Evolutionary conservation across 768 basidiomycete species (phyloP).

Genomic region (Leccinum disarticulatum): DNA sequence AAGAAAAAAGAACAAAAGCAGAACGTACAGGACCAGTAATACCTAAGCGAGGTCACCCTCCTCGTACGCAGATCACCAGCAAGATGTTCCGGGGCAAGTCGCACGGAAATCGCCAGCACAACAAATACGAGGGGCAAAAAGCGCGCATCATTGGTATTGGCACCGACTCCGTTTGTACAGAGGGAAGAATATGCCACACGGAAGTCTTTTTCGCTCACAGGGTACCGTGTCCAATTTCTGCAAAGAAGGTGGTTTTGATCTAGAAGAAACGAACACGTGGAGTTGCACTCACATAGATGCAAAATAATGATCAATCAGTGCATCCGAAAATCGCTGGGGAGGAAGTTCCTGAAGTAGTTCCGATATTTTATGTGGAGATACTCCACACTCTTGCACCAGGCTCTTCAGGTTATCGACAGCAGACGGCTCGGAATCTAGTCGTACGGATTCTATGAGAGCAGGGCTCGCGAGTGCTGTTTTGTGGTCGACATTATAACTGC

Average conservation of each 20-base stretch:
- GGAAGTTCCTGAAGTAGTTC: constrained; percentile 90
- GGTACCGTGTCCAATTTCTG: constrained; percentile 94
- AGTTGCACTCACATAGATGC: constrained; percentile 54
- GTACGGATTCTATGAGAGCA: constrained; percentile 41
- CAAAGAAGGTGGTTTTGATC: constrained; percentile 3
- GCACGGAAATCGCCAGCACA: constrained; percentile 82
- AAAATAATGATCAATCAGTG: constrained; percentile 83
- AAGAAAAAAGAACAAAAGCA: background rate
- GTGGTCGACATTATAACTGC: constrained; percentile 26
- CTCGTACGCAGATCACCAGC: constrained; percentile 76
- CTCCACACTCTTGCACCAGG: constrained; percentile 90
- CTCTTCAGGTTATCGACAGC: constrained; percentile 83
- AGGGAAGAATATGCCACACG: constrained; percentile 68
- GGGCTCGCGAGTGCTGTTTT: constrained; percentile 30
- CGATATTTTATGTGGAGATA: constrained; percentile 85
- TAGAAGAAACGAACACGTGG: background rate
- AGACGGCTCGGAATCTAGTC: constrained; percentile 42
- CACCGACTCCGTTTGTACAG: constrained; percentile 56
- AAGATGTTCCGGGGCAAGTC: constrained; percentile 83
- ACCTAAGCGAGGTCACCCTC: constrained; percentile 79
- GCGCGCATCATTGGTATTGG: constrained; percentile 74
- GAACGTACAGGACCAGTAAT: constrained; percentile 92
- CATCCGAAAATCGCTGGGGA: constrained; percentile 69
- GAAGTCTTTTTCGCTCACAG: constrained; percentile 83
- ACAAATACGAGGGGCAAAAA: constrained; percentile 93